These are phyloP conservation scores for Solanum medicagineum DNA, from an alignment of 257 asterid genomes.

Conservation along the genomic window DNA sequence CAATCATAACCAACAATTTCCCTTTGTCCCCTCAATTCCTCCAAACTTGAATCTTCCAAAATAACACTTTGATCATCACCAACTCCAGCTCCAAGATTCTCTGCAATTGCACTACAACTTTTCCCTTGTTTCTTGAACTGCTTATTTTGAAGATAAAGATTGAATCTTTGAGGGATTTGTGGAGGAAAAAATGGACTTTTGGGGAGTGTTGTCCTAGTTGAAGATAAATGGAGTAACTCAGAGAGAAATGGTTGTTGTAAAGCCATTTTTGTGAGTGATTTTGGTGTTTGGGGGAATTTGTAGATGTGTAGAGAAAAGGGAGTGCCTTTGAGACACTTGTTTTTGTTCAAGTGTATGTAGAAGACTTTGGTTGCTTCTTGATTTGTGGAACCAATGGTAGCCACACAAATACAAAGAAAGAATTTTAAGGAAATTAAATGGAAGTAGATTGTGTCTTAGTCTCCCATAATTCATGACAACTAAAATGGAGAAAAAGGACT, in stretches of 20 bases:
- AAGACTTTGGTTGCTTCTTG: conserved; percentile 1
- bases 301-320: background rate
- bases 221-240: background rate
- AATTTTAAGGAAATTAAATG: background rate
- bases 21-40: conserved; percentile 24
- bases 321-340: background rate
- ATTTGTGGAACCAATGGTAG: background rate
- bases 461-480: background rate
- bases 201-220: background rate
- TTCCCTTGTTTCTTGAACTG: background rate
- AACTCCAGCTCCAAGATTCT: background rate
- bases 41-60: conserved; percentile 12
- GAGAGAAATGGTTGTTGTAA: conserved; percentile 6
- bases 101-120: conserved; percentile 2
- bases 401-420: conserved; percentile 1
- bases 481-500: too few relatives aligned
- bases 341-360: background rate
- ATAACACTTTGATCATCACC: conserved; percentile 25
- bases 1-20: conserved; percentile 54
- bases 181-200: background rate
- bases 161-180: background rate
- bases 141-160: background rate
- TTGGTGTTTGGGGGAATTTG: background rate
- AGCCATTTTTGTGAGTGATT: conserved; percentile 6
- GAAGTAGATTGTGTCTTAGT: background rate